Evolutionary conservation across 78 protist species (phyloP).

Genomic region (Paratrimastix pyriformis): DNA sequence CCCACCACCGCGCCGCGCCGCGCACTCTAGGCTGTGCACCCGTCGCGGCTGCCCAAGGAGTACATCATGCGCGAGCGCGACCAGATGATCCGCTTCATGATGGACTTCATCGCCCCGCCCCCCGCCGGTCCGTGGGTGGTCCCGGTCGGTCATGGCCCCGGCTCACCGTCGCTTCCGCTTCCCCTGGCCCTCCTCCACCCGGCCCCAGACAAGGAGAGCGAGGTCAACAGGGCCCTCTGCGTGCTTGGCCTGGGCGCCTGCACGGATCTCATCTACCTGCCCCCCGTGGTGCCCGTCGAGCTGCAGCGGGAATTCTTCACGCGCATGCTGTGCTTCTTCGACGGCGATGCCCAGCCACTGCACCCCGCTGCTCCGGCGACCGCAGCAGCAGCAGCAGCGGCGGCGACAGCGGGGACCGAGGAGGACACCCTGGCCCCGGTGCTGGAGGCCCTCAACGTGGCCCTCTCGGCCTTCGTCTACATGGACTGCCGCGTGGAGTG

Average conservation of each 20-base stretch:
- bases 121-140: too few species aligned
- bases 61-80: constrained; percentile 39
- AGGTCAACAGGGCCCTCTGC: neutral
- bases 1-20: constrained; percentile 12
- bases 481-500: neutral
- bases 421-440: neutral
- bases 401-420: neutral
- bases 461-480: neutral
- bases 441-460: neutral
- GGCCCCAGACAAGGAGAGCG: too few species aligned
- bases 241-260: neutral
- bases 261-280: neutral
- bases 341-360: too few species aligned
- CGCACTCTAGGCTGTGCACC: too few species aligned
- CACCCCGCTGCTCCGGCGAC: too few species aligned
- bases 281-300: constrained; percentile 18
- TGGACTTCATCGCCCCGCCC: too few species aligned
- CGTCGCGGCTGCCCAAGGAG: too few species aligned
- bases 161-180: too few species aligned
- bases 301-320: constrained; percentile 8
- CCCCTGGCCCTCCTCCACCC: too few species aligned
- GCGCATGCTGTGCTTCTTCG: neutral
- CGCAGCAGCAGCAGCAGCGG: neutral
- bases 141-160: too few species aligned
- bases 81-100: constrained; percentile 33